Evolutionary conservation across 2,329 filamentous ascomycete genomes (phyloP).

Genomic region (Neofusicoccum umdonicola): DNA sequence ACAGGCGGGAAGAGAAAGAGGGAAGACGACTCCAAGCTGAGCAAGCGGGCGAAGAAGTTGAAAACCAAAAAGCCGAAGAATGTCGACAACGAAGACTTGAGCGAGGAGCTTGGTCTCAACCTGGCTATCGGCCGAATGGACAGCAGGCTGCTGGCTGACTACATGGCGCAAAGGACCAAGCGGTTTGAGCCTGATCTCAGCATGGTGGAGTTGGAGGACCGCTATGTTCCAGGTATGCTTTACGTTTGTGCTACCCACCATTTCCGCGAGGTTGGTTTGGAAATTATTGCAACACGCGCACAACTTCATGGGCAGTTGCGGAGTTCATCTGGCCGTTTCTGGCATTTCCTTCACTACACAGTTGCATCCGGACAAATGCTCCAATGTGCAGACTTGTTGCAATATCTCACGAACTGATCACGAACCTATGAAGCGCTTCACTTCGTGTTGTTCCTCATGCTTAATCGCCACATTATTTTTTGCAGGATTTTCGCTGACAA

Average conservation of each 20-base stretch:
- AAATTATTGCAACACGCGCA: too few relatives aligned
- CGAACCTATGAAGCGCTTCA: not conserved
- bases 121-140: slow-evolving; percentile 80
- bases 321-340: too few relatives aligned
- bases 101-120: slow-evolving; percentile 62
- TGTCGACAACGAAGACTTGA: slow-evolving; percentile 59
- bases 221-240: slow-evolving; percentile 69
- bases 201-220: slow-evolving; percentile 77
- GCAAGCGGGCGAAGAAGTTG: slow-evolving; percentile 50
- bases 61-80: slow-evolving; percentile 60
- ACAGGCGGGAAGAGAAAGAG: slow-evolving; percentile 43
- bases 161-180: slow-evolving; percentile 75
- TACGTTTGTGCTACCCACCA: not conserved
- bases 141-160: slow-evolving; percentile 76
- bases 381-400: too few relatives aligned
- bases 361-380: too few relatives aligned
- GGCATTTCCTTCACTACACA: too few relatives aligned
- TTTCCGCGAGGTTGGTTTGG: not conserved
- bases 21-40: slow-evolving; percentile 28
- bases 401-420: too few relatives aligned
- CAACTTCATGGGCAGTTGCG: too few relatives aligned
- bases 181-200: slow-evolving; percentile 80
- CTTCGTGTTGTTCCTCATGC: not conserved
- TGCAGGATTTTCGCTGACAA: not conserved
- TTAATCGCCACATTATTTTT: slow-evolving; percentile 19